Evolutionary conservation across 345 rosid species (phyloP).

Genomic region (Raphanus raphanistrum): DNA sequence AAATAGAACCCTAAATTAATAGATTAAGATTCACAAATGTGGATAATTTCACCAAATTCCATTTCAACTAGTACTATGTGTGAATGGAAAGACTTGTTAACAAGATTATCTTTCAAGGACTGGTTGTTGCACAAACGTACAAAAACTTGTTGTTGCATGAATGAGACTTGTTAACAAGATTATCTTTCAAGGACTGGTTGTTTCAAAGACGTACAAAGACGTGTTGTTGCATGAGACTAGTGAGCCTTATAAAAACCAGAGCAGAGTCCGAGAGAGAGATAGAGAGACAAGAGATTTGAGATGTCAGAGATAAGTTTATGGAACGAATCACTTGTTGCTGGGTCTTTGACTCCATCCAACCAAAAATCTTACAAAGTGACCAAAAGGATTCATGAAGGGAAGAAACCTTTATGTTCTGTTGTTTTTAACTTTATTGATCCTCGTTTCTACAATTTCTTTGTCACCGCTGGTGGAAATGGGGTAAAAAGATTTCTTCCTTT

Average conservation of each 20-base stretch:
- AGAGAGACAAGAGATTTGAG: slow-evolving; percentile 1
- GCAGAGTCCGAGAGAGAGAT: background rate
- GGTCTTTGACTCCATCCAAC: slow-evolving; percentile 47
- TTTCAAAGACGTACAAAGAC: background rate
- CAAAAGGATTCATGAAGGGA: slow-evolving; percentile 90
- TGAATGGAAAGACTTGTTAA: slow-evolving; percentile 3
- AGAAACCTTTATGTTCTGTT: slow-evolving; percentile 88
- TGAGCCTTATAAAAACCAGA: background rate
- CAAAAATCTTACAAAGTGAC: slow-evolving; percentile 75
- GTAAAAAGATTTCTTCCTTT: slow-evolving; percentile 34
- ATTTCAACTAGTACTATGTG: no score
- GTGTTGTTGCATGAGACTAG: background rate
- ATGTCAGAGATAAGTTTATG: slow-evolving; percentile 35
- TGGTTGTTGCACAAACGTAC: background rate
- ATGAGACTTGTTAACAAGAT: slow-evolving; percentile 17
- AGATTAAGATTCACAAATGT: no score
- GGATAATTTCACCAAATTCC: no score
- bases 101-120: background rate
- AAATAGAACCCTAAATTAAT: no score
- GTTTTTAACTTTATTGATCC: slow-evolving; percentile 90
- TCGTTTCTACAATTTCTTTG: slow-evolving; percentile 85
- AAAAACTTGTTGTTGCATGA: slow-evolving; percentile 7
- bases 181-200: background rate
- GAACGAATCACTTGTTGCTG: no score
- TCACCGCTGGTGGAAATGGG: slow-evolving; percentile 93